Base-by-base conservation (phyloP, 2,329 filamentous ascomycete species). In the Nigrospora sphaerica region DNA sequence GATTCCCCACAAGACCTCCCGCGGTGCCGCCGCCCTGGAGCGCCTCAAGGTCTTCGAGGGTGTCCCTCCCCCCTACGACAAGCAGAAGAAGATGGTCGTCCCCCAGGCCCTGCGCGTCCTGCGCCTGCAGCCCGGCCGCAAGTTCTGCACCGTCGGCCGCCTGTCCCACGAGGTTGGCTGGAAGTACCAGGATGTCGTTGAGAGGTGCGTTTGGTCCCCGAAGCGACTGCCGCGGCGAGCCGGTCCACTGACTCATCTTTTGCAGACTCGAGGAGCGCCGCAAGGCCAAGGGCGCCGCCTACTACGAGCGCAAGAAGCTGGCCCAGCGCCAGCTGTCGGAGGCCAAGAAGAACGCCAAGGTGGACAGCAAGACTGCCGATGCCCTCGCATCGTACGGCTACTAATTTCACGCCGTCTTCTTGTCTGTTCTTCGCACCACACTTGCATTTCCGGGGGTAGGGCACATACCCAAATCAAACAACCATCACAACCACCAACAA, bases 161-260 rank as follows among this genome's bases (percentile, higher is more conserved):
- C 80, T 98, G 69, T 93, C 88, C 75, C 91, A 96, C 77, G 93
- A 98, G 81, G 93, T 97, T 68, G 93, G 93, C 78, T 98, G 93
- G 93, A 98, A 98, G 81, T 97, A 98, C 86, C 88, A 96, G 83
- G 92, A 96, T 71, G 91, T 98, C 69, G 93, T 98, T 77, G 86
- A 85, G 67, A 90, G 88, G 91, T 97, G 78, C 67, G 90, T 86
- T 32, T 45, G 12, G 35, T 35, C 16, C 18, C 16, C 7, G 48
- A 45, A 51, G 32, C 31, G 38, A 18, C 46, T 47, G 37, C 52
- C 60, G 14, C 6, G 16, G 13, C 16, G 12, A 33, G 32, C 32
- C 28, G n/a, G 6, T 18, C 23, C 28, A 47, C 49, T 54, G 45
- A 58, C 60, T 55, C 48, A 32, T n/a, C 36, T 39, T 41, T 44